phyloP scores from a whole-genome alignment of 225 moss, liverwort and hornwort genomes.

The Marchantia paleacea region DNA sequence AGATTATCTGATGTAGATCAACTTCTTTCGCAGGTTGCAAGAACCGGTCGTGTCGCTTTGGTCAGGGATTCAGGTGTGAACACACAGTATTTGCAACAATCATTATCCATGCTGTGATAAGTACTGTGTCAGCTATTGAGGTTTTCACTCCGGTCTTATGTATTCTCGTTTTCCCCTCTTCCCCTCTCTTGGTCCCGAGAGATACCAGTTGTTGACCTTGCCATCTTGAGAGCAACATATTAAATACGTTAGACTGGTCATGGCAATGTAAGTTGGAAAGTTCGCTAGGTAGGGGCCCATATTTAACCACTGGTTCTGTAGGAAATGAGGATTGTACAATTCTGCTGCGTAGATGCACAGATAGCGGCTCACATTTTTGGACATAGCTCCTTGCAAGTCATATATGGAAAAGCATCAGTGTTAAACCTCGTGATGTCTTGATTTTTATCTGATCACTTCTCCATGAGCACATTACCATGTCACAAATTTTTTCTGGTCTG shows the following conservation, averaged over 20 bases:
- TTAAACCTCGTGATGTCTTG: not conserved
- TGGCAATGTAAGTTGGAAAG: not conserved
- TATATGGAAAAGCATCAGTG: not conserved
- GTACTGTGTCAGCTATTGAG: not conserved
- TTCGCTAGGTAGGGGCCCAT: too few species aligned
- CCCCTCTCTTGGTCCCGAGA: not conserved
- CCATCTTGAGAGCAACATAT: not conserved
- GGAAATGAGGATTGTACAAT: conserved; percentile 2
- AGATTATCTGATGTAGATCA: not conserved
- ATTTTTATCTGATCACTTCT: not conserved
- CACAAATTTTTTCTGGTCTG: not conserved
- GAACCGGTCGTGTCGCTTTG: conserved; percentile 76
- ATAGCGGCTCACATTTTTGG: conserved; percentile 14
- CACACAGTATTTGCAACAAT: conserved; percentile 57
- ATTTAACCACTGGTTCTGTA: conserved; percentile 4
- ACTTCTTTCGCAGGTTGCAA: conserved; percentile 53
- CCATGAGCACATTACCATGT: not conserved
- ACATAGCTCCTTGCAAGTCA: conserved; percentile 1
- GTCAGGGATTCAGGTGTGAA: conserved; percentile 75
- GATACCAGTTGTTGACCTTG: not conserved
- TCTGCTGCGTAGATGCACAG: not conserved
- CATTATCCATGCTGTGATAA: not conserved
- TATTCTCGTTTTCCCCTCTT: not conserved
- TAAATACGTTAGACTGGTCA: not conserved
- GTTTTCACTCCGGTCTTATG: not conserved